These are phyloP conservation scores for Thermoascus crustaceus DNA, from an alignment of 2,329 filamentous ascomycete species.

Conservation along the genomic window DNA sequence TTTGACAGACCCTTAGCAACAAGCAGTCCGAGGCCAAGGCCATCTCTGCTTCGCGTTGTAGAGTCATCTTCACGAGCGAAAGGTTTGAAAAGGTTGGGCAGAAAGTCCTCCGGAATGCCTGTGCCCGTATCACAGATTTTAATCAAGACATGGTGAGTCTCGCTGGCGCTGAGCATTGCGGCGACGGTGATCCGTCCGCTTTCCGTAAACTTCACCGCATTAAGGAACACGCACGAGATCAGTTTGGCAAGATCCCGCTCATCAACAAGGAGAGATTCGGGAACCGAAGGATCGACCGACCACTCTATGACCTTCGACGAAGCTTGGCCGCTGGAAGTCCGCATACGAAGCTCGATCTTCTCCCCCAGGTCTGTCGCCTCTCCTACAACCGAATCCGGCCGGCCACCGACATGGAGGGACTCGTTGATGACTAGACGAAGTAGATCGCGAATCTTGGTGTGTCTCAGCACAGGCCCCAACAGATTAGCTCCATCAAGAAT, in stretches of 20 bases:
- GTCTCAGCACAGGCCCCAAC: slow-evolving; percentile 28
- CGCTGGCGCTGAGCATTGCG: slow-evolving; percentile 46
- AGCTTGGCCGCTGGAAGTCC: slow-evolving; percentile 37
- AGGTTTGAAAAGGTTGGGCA: slow-evolving; percentile 60
- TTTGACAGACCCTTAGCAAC: slow-evolving; percentile 65
- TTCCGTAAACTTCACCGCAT: slow-evolving; percentile 65
- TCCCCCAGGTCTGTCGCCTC: slow-evolving; percentile 38
- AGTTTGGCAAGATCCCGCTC: slow-evolving; percentile 57
- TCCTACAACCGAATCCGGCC: slow-evolving; percentile 40
- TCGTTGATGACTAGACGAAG: slow-evolving; percentile 41
- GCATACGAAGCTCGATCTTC: slow-evolving; percentile 37
- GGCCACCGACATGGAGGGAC: slow-evolving; percentile 39
- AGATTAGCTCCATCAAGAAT: slow-evolving; percentile 28
- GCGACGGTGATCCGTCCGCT: slow-evolving; percentile 51
- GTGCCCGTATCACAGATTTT: slow-evolving; percentile 58
- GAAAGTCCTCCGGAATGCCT: slow-evolving; percentile 59
- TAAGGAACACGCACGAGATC: slow-evolving; percentile 56
- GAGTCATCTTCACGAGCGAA: slow-evolving; percentile 63
- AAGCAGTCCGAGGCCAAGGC: slow-evolving; percentile 59
- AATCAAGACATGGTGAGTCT: slow-evolving; percentile 50
- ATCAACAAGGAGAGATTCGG: slow-evolving; percentile 44
- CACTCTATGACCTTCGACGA: slow-evolving; percentile 39
- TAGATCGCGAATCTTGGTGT: slow-evolving; percentile 39
- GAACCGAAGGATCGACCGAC: slow-evolving; percentile 40
- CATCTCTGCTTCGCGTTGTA: slow-evolving; percentile 58